Evolutionary conservation across 2,329 filamentous ascomycete species (phyloP), one percentile per base, ranked within the genome.

Genomic region (Penicillium sp.): DNA sequence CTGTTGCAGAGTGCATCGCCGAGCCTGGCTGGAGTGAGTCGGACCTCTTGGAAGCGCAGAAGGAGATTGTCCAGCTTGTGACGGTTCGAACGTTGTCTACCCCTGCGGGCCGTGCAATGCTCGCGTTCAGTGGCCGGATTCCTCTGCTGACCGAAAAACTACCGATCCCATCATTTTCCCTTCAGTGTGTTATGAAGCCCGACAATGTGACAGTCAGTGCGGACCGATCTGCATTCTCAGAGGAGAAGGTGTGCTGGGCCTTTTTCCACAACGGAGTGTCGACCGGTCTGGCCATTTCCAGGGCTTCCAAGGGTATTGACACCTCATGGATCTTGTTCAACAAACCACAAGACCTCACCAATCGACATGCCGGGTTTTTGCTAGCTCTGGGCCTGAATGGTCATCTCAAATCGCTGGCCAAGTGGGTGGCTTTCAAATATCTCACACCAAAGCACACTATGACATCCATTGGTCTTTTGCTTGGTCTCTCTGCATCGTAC

Each of bases 261-360:
- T 99, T 96, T 71, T 99, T 99, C 71, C 93, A 99, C 67, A 89
- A 95, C 50, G 93, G 93, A 6, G 92, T 95, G 27, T 87, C 92
- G n/a, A 89, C 88, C 19, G 93, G 93, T 3, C 74, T 99, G 22
- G 88, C 90, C 49, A 95, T 99, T 43, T 95, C 93, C 5, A 86
- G 85, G 11, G 81, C 89, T 48, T 92, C 91, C 3, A 89, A 89
- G 63, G 92, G 92, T 3, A 97, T 99, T 55, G 93, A 99, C 65
- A 96, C 91, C 0, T 97, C 92, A 0, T 99, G 95, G 95, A 96
- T 99, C 58, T 80, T 96, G 29, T 99, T 95, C 77, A 99, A 99
- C 74, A 96, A 95, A 66, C 92, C 93, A 0, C 80, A 83, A 31
- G 93, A 99, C 45, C 78, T 96, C 12, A 96, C 87, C 55, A 96